Percentiles rank a stretch among this genome's conserved stretches.
phyloP scores from a whole-genome alignment of 129 eudicot genomes.

The Mikania micrantha region DNA sequence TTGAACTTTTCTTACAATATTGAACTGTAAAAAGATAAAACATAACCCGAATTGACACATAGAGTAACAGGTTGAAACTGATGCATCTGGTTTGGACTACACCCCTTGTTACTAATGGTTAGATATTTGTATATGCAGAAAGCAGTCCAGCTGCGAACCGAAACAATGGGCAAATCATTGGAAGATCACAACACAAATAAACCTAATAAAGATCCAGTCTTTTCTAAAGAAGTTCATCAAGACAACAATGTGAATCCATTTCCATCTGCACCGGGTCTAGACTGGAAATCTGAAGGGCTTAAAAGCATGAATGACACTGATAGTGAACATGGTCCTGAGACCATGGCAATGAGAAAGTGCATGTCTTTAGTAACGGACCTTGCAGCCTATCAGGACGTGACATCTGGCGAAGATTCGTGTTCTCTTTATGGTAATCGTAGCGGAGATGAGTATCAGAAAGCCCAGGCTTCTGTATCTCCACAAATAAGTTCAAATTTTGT shows the following conservation, averaged over 20 bases:
- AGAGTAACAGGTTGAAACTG: no score
- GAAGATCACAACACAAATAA: slow-evolving; percentile 44
- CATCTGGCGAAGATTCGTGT: slow-evolving; percentile 29
- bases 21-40: no score
- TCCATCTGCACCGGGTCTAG: slow-evolving; percentile 39
- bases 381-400: slow-evolving; percentile 39
- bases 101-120: slow-evolving; percentile 16
- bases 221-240: slow-evolving; percentile 11
- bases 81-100: not conserved
- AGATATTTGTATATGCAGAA: slow-evolving; percentile 44
- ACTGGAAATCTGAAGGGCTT: slow-evolving; percentile 62
- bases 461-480: slow-evolving; percentile 39
- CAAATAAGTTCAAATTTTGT: slow-evolving; percentile 47
- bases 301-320: slow-evolving; percentile 40
- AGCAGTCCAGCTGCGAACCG: slow-evolving; percentile 52
- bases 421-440: slow-evolving; percentile 45
- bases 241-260: slow-evolving; percentile 16
- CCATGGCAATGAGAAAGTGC: slow-evolving; percentile 46
- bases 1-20: no score
- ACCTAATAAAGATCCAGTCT: slow-evolving; percentile 13
- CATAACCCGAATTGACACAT: no score
- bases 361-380: slow-evolving; percentile 63
- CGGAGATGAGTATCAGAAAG: slow-evolving; percentile 43
- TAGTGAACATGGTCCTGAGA: slow-evolving; percentile 26
- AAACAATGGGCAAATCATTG: slow-evolving; percentile 66